Base-by-base conservation (phyloP, 2,329 filamentous ascomycete species). In the Pestalotiopsis sp. region DNA sequence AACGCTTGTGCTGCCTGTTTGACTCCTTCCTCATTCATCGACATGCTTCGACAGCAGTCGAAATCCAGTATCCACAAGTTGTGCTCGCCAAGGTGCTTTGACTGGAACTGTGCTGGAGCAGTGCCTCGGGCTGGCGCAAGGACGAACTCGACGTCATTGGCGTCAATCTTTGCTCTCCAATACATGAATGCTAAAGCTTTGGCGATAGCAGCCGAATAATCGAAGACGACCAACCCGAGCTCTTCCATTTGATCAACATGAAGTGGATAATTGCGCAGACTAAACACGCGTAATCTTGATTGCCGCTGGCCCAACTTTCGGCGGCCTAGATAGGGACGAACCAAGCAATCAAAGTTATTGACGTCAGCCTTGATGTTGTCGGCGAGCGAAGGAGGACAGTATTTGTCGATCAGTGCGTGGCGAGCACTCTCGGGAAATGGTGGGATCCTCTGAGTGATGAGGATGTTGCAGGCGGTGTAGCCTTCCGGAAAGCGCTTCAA, bases 71-170 rank as follows among this genome's bases (percentile, higher is more conserved):
- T 73, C 84, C 83, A 86, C 0, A 85, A 72, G 36, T 40, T 62
- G 59, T 62, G 59, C 3, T 31, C 0, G 68, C 13, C 2, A 5
- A 56, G 2, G 62, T 65, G 2, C 13, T 38, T 11, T 36, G 36
- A 41, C 11, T 52, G 31, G 27, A 45, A 36, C 64, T 72, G 73
- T 0, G 68, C 69, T 2, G 23, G 11, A n/a, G 13, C 70, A 59
- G 3, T 2, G 73, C 68, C 0, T 74, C 74, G 70, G 23, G 70
- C 64, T 1, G 70, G 72, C 7, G 74, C 83, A 2, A 89, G 80
- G 0, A 89, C 87, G 71, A 88, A 89, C 63, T 90, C 85, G 2
- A 90, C 80, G 60, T 88, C 86, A 45, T 84, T 84, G 0, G 81
- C 86, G 70, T 89, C 86, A 0, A 87, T 73, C 12, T 76, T 70